Base-by-base conservation (phyloP, 106 monocot genomes). In the Dioscorea dumetorum region DNA sequence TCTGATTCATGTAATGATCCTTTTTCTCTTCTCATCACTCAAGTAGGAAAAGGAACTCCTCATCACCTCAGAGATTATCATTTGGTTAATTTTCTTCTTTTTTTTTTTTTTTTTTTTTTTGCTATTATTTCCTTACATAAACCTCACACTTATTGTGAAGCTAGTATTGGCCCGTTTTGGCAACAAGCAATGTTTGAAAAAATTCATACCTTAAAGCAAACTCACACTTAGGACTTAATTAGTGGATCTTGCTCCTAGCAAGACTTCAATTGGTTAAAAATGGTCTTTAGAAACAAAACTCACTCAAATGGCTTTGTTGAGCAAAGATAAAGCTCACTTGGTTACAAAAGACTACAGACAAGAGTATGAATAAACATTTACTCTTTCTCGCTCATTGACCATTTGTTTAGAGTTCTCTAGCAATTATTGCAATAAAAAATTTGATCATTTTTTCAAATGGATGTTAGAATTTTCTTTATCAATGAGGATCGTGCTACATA, bases 181-280 rank as follows among this genome's bases (percentile, higher is more conserved):
- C 67, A 67, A 22, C 20, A 24, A 67, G 51, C 52, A 3, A 52
- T 67, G 67, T 12, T 19, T 50, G 0, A 67, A 20, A 28, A 67
- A 53, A 7, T 67, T 20, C 22, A 67, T 11, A 14, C 67, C 24
- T 49, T 66, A n/a, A 19, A 48, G 18, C 18, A n/a, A 66, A n/a
- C n/a, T n/a, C n/a, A n/a, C n/a, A n/a, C n/a, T n/a, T n/a, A n/a
- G n/a, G n/a, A n/a, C n/a, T n/a, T n/a, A n/a, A n/a, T n/a, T n/a
- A n/a, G n/a, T n/a, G n/a, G n/a, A n/a, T n/a, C n/a, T n/a, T n/a
- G n/a, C n/a, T n/a, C n/a, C n/a, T n/a, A n/a, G n/a, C n/a, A n/a
- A n/a, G n/a, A n/a, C n/a, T n/a, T n/a, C n/a, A n/a, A n/a, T n/a
- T n/a, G n/a, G n/a, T n/a, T n/a, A n/a, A n/a, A n/a, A n/a, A n/a